These are phyloP conservation scores for Metschnikowia peoriensis DNA, from an alignment of 805 yeast genomes.

Conservation along the genomic window DNA sequence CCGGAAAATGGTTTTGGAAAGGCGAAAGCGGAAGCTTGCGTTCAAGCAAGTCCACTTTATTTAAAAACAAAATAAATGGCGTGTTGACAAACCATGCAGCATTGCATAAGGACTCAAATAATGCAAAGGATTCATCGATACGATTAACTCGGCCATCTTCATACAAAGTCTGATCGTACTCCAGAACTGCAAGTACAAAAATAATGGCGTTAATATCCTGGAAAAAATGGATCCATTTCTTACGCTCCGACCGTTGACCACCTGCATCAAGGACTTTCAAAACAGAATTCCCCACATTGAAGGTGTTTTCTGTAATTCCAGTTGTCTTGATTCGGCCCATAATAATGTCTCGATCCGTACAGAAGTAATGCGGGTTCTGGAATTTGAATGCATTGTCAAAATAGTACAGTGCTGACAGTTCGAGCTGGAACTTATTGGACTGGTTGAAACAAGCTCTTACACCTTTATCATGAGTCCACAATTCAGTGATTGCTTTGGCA, in stretches of 20 bases:
- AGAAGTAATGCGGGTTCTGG: conserved; percentile 61
- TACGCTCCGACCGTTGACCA: conserved; percentile 88
- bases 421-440: conserved; percentile 80
- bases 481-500: conserved; percentile 63
- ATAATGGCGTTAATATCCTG: conserved; percentile 85
- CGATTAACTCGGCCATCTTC: conserved; percentile 89
- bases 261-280: conserved; percentile 92
- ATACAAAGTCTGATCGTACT: conserved; percentile 87
- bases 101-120: conserved; percentile 81
- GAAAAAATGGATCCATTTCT: conserved; percentile 94
- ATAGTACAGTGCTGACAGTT: conserved; percentile 77
- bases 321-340: conserved; percentile 93
- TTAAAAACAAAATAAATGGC: conserved; percentile 84
- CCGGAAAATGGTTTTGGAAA: conserved; percentile 72
- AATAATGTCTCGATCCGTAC: conserved; percentile 80
- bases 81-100: conserved; percentile 82
- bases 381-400: conserved; percentile 70
- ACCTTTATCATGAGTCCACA: conserved; percentile 75
- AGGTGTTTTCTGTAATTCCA: conserved; percentile 86
- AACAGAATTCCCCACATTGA: conserved; percentile 59
- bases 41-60: conserved; percentile 81
- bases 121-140: conserved; percentile 82
- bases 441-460: conserved; percentile 55
- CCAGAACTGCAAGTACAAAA: conserved; percentile 86
- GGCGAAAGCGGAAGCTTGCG: conserved; percentile 67